These are phyloP conservation scores for Cucurbita moschata DNA, from an alignment of 306 rosid species.

Conservation along the genomic window DNA sequence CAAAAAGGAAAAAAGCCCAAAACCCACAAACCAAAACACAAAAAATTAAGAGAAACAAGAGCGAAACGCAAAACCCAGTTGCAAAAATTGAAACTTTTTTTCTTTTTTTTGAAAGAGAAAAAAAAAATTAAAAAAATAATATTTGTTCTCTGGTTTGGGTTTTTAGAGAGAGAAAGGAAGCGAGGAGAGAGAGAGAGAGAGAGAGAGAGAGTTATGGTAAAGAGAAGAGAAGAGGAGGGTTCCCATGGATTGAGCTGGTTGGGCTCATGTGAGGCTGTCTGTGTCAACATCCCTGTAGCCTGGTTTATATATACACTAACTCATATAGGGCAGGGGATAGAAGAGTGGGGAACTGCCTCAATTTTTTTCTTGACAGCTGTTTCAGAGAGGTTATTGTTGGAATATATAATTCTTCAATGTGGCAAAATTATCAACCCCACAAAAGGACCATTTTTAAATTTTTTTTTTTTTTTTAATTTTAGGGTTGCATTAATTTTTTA, in stretches of 20 bases:
- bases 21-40: neutral
- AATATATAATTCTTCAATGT: constrained; percentile 17
- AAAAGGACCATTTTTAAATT: constrained; percentile 22
- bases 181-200: neutral
- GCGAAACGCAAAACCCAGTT: neutral
- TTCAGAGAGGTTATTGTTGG: constrained; percentile 20
- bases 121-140: neutral
- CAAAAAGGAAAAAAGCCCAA: neutral
- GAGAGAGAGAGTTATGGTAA: neutral
- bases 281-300: constrained; percentile 26
- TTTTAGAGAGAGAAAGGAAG: neutral
- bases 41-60: neutral
- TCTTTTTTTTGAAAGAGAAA: neutral
- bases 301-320: constrained; percentile 3
- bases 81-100: neutral
- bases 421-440: constrained; percentile 5
- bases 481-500: too few relatives aligned
- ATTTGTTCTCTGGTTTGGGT: neutral
- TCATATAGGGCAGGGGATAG: neutral
- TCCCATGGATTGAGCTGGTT: constrained; percentile 38
- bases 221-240: constrained; percentile 14
- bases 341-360: too few relatives aligned
- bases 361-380: constrained; percentile 18
- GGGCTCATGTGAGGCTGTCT: constrained; percentile 38
- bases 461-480: neutral